Evolutionary conservation across 441 rosid species (phyloP).

Genomic region (Hura crepitans): DNA sequence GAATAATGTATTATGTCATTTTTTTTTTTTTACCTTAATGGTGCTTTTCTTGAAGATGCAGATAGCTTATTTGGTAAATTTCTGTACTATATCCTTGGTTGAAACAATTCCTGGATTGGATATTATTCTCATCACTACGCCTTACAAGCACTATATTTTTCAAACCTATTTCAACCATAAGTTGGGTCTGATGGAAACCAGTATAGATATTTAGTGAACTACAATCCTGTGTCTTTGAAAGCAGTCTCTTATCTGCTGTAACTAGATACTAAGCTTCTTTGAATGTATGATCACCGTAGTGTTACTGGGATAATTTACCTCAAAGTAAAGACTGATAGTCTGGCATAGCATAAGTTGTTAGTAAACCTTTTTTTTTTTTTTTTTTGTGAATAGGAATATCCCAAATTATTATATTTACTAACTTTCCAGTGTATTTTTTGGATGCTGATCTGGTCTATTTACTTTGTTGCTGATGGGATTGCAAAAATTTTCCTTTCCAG

Average conservation of each 20-base stretch:
- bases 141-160: neutral
- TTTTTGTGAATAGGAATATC: neutral
- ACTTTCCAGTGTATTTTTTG: neutral
- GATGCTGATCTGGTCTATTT: neutral
- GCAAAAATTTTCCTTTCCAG: neutral
- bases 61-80: neutral
- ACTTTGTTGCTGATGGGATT: neutral
- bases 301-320: neutral
- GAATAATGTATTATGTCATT: neutral
- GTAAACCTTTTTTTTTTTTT: neutral
- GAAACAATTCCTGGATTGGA: neutral
- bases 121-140: neutral
- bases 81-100: neutral
- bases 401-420: neutral
- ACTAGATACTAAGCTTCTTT: slow-evolving; percentile 4
- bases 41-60: neutral
- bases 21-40: neutral
- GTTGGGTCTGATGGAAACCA: slow-evolving; percentile 2
- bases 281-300: neutral
- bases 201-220: neutral
- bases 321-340: neutral
- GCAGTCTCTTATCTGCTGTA: neutral
- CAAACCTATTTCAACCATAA: neutral
- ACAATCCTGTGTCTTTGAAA: neutral
- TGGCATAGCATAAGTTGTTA: neutral